These are phyloP conservation scores for Yarrowia divulgata DNA, from an alignment of 805 yeast genomes.

Conservation along the genomic window DNA sequence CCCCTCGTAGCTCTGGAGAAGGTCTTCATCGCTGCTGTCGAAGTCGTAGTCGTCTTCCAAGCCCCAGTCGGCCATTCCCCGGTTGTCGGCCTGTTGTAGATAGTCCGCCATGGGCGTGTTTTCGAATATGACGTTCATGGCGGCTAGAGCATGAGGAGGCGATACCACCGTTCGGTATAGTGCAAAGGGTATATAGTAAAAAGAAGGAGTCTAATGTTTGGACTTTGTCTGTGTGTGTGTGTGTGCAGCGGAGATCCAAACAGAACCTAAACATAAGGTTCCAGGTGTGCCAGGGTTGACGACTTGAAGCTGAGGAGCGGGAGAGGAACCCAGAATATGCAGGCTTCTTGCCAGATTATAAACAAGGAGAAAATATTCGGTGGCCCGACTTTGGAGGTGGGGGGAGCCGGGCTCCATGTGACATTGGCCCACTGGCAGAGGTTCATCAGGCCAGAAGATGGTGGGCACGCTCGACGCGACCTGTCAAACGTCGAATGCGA, in stretches of 20 bases:
- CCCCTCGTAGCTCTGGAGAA: slow-evolving; percentile 33
- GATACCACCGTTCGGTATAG: slow-evolving; percentile 31
- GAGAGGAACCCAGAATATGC: slow-evolving; percentile 6
- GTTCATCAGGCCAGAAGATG: not conserved
- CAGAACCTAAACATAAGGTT: slow-evolving; percentile 10
- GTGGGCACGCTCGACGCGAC: not conserved
- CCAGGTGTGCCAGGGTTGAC: slow-evolving; percentile 5
- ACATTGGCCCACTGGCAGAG: not conserved
- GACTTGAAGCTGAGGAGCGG: not conserved
- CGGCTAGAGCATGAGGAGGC: slow-evolving; percentile 35
- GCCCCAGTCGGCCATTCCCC: slow-evolving; percentile 50
- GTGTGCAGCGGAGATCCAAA: slow-evolving; percentile 38
- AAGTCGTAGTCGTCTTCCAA: slow-evolving; percentile 44
- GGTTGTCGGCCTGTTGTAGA: slow-evolving; percentile 42
- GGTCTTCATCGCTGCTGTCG: slow-evolving; percentile 35
- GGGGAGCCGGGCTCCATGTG: not conserved
- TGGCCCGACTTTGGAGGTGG: not conserved
- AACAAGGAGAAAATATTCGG: not conserved
- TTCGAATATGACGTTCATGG: slow-evolving; percentile 44
- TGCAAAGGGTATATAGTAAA: slow-evolving; percentile 1
- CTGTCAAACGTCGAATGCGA: not conserved
- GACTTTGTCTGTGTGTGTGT: not conserved
- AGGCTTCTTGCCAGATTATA: not conserved
- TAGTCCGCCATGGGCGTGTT: slow-evolving; percentile 49
- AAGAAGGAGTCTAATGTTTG: slow-evolving; percentile 30